Evolutionary conservation across 257 asterid species (phyloP).

Genomic region (Solanum appendiculatum): DNA sequence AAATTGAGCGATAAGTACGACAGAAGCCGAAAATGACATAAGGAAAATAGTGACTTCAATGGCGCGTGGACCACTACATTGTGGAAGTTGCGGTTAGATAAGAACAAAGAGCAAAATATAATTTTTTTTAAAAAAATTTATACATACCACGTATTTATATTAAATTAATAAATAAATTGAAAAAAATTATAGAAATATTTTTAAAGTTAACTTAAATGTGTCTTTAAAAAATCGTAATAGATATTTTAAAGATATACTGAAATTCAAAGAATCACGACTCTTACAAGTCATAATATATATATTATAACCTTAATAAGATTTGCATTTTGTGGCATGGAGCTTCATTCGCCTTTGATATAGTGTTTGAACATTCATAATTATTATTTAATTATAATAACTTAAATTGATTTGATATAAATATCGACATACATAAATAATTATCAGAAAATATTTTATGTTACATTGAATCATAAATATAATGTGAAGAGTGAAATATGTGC

Average conservation of each 20-base stretch:
- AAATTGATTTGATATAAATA: not conserved
- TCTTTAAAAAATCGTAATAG: too few species aligned
- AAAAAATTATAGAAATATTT: too few species aligned
- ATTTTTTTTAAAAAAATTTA: too few species aligned
- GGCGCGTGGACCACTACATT: not conserved
- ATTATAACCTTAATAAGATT: too few species aligned
- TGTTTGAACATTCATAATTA: not conserved
- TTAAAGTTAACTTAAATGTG: too few species aligned
- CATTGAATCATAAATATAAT: not conserved
- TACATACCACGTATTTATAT: not conserved
- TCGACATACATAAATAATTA: not conserved
- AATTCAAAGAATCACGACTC: too few species aligned
- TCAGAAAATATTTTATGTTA: not conserved
- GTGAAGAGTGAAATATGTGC: not conserved
- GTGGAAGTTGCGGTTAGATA: not conserved
- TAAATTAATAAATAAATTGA: not conserved
- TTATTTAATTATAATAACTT: not conserved
- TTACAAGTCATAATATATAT: too few species aligned
- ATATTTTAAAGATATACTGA: too few species aligned
- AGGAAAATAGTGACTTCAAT: not conserved
- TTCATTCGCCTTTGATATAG: not conserved
- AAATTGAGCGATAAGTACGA: slow-evolving; percentile 23
- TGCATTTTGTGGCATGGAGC: too few species aligned
- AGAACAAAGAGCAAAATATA: not conserved
- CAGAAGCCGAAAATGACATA: not conserved